phyloP scores from a whole-genome alignment of 768 basidiomycete species.

The Fomitopsis serialis region DNA sequence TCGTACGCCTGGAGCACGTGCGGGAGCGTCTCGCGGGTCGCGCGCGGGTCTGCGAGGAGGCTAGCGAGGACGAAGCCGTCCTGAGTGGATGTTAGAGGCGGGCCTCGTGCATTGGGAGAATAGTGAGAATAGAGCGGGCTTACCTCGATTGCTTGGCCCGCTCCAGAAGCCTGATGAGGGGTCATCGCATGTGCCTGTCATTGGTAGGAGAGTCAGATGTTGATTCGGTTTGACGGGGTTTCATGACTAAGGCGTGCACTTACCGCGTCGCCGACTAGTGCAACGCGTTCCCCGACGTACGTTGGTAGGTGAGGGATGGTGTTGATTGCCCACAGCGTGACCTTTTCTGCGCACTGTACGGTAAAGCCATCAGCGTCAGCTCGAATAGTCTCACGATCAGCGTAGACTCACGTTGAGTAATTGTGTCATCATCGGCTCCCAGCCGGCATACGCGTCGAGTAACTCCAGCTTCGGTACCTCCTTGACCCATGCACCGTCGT shows the following conservation, averaged over 20 bases:
- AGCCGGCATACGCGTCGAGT: constrained; percentile 8
- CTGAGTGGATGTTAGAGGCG: neutral
- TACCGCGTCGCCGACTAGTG: constrained; percentile 26
- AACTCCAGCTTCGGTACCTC: constrained; percentile 15
- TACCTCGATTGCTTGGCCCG: constrained; percentile 48
- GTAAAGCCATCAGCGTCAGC: neutral
- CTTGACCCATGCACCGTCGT: constrained; percentile 15
- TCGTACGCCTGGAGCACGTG: constrained; percentile 28
- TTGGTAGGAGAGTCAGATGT: constrained; percentile 21
- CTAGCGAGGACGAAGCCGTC: constrained; percentile 28
- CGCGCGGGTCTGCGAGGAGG: constrained; percentile 19
- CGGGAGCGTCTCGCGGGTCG: constrained; percentile 18
- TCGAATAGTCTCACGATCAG: too few species aligned
- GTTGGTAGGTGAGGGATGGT: constrained; percentile 14
- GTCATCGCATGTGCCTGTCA: constrained; percentile 41
- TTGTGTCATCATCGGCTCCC: constrained; percentile 17
- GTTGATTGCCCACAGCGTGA: constrained; percentile 20
- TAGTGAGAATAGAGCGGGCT: neutral
- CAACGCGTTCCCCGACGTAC: constrained; percentile 19
- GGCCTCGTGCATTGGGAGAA: too few species aligned
- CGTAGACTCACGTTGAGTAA: constrained; percentile 14
- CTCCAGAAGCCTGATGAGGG: constrained; percentile 43
- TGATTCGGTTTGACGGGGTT: neutral
- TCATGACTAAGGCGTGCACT: too few species aligned
- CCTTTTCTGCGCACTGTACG: constrained; percentile 9